A percentile compares a stretch with the other conserved stretches of the same genome.
These are phyloP conservation scores for Blastobotrys aristatus DNA, from an alignment of 1,139 yeast species.

Conservation along the genomic window DNA sequence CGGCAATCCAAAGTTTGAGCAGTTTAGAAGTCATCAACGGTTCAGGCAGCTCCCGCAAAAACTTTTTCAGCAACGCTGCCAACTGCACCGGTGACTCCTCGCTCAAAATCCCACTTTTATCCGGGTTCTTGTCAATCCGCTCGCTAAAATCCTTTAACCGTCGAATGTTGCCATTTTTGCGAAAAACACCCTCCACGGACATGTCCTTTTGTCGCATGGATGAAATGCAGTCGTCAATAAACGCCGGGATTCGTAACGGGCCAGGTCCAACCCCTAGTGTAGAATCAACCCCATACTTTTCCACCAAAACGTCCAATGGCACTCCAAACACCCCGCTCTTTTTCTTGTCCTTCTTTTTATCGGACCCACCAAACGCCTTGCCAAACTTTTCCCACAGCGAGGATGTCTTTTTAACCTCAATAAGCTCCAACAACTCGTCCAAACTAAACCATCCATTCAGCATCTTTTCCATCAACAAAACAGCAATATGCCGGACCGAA, in stretches of 20 bases:
- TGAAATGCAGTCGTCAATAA: slow-evolving; percentile 78
- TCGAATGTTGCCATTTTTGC: slow-evolving; percentile 93
- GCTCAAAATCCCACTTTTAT: slow-evolving; percentile 64
- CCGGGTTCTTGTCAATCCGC: slow-evolving; percentile 69
- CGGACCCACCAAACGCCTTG: slow-evolving; percentile 36
- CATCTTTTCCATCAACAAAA: slow-evolving; percentile 48
- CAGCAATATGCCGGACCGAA: slow-evolving; percentile 62
- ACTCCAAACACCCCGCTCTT: slow-evolving; percentile 65
- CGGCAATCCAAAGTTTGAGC: slow-evolving; percentile 74
- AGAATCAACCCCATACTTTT: slow-evolving; percentile 78
- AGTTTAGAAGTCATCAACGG: slow-evolving; percentile 77
- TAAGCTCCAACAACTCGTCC: slow-evolving; percentile 50
- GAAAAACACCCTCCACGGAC: slow-evolving; percentile 94
- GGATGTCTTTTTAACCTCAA: slow-evolving; percentile 51
- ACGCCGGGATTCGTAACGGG: slow-evolving; percentile 68
- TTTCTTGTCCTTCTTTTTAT: slow-evolving; percentile 33
- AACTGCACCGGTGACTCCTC: slow-evolving; percentile 85
- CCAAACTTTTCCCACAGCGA: slow-evolving; percentile 70
- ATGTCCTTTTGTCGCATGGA: slow-evolving; percentile 88
- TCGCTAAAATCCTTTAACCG: slow-evolving; percentile 70
- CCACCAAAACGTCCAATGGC: slow-evolving; percentile 65
- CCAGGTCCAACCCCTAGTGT: slow-evolving; percentile 84
- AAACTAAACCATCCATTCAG: slow-evolving; percentile 39
- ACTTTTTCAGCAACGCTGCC: slow-evolving; percentile 89
- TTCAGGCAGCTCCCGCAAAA: slow-evolving; percentile 86